These are phyloP conservation scores for Pythium chondricola DNA, from an alignment of 352 stramenopile species.

Conservation along the genomic window DNA sequence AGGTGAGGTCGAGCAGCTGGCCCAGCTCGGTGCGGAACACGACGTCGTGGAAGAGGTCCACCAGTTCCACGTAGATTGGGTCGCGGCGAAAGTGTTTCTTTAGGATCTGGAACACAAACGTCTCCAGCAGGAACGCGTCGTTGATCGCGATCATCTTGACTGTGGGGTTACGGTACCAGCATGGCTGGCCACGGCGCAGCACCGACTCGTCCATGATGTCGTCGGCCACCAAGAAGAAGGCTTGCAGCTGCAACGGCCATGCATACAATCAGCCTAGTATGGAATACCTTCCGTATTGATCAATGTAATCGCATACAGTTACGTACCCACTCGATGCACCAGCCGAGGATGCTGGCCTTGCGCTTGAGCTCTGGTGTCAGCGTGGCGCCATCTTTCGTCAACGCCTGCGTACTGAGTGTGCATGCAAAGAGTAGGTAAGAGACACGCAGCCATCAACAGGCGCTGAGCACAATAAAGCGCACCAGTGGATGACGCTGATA, in stretches of 20 bases:
- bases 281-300: not conserved
- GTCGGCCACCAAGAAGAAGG: conserved; percentile 98
- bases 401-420: conserved; percentile 44
- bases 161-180: conserved; percentile 93
- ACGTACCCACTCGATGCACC: conserved; percentile 96
- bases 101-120: conserved; percentile 87
- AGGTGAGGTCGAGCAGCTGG: conserved; percentile 90
- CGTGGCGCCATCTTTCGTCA: conserved; percentile 30
- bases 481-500: conserved; percentile 93
- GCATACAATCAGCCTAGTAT: not conserved
- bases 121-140: conserved; percentile 95
- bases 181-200: conserved; percentile 93
- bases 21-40: conserved; percentile 97
- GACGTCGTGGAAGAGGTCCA: conserved; percentile 96
- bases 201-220: conserved; percentile 98
- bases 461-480: not conserved
- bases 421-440: not conserved
- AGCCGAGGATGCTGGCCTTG: conserved; percentile 93
- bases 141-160: conserved; percentile 96
- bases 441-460: too few relatives aligned
- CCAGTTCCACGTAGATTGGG: conserved; percentile 86
- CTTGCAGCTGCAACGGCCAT: conserved; percentile 86
- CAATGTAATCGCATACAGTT: not conserved
- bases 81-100: conserved; percentile 80
- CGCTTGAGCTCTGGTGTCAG: conserved; percentile 63